Evolutionary conservation across 768 basidiomycete genomes (phyloP), one percentile per base, ranked within the genome.

Genomic region (Myochromella boudieri): DNA sequence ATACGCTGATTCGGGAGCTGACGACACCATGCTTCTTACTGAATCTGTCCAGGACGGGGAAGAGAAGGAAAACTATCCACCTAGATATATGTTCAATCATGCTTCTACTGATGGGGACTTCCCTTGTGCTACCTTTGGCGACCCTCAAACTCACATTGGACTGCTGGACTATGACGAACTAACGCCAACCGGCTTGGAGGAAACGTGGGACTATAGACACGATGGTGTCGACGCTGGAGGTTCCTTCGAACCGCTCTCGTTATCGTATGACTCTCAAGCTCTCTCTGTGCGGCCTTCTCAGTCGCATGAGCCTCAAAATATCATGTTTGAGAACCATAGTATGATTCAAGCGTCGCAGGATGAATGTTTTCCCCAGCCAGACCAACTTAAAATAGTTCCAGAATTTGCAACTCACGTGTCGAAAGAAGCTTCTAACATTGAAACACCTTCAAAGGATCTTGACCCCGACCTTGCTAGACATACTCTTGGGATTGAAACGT

Each of bases 401-500:
- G n/a, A n/a, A n/a, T n/a, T n/a, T n/a, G n/a, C n/a, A n/a, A n/a
- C n/a, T n/a, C n/a, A n/a, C n/a, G n/a, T n/a, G n/a, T n/a, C n/a
- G n/a, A 21, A 43, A n/a, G 5, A 18, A 18, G n/a, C 27, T n/a
- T 21, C 18, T 33, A 6, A 12, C 36, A 26, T 14, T 18, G 15
- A 21, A 18, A 25, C 14, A 14, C 8, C 34, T 27, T n/a, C 18
- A 14, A 24, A 44, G 17, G 40, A n/a, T 15, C 14, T 36, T 12
- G n/a, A 41, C 24, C 15, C 40, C 3, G 44, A 42, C n/a, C 48
- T 53, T 12, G 21, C 37, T 21, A 46, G 38, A 6, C 65, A 62
- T 41, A 48, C 67, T 7, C 59, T 68, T 7, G 68, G 67, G 6
- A 65, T 71, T 10, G 57, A 60, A 3, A 56, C 66, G 1, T 78